phyloP scores from a whole-genome alignment of 768 basidiomycete species.

The Rhizopogon vulgaris region DNA sequence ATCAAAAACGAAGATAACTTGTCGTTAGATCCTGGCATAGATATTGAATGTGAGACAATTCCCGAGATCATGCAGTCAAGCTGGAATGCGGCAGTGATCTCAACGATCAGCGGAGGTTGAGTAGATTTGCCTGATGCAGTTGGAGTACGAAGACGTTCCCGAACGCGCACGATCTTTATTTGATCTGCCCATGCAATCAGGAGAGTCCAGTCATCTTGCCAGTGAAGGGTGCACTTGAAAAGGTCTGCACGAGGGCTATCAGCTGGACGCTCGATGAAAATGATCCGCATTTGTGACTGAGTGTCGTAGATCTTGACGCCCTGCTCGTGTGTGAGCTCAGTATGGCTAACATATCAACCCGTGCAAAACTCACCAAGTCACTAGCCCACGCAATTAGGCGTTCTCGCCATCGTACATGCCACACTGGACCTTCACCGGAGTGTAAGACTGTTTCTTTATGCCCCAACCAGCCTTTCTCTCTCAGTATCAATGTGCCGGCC shows the following conservation, averaged over 20 bases:
- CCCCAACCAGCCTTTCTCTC: slow-evolving; percentile 96
- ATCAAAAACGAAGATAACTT: slow-evolving; percentile 59
- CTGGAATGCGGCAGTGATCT: slow-evolving; percentile 88
- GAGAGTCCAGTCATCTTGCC: slow-evolving; percentile 89
- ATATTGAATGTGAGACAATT: slow-evolving; percentile 69
- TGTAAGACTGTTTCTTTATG: slow-evolving; percentile 85
- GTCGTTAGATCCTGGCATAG: slow-evolving; percentile 16
- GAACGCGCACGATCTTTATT: slow-evolving; percentile 84
- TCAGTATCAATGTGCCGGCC: slow-evolving; percentile 78
- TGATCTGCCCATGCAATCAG: slow-evolving; percentile 92
- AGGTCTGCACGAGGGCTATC: slow-evolving; percentile 89
- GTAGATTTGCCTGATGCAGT: slow-evolving; percentile 37
- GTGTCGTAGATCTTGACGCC: slow-evolving; percentile 95
- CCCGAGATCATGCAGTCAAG: slow-evolving; percentile 95
- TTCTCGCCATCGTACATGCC: slow-evolving; percentile 84
- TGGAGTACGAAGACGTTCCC: slow-evolving; percentile 47
- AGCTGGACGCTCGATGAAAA: slow-evolving; percentile 75
- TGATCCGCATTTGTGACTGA: slow-evolving; percentile 66
- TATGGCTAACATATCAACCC: not conserved
- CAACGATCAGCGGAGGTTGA: slow-evolving; percentile 62
- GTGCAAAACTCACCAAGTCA: slow-evolving; percentile 59
- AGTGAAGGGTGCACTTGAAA: slow-evolving; percentile 87
- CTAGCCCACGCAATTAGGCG: slow-evolving; percentile 94
- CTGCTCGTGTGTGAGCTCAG: slow-evolving; percentile 30
- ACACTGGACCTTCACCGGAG: slow-evolving; percentile 88